Conservation (phyloP, 2,329 filamentous ascomycete genomes). For the Exophiala phaeomuriformis region DNA sequence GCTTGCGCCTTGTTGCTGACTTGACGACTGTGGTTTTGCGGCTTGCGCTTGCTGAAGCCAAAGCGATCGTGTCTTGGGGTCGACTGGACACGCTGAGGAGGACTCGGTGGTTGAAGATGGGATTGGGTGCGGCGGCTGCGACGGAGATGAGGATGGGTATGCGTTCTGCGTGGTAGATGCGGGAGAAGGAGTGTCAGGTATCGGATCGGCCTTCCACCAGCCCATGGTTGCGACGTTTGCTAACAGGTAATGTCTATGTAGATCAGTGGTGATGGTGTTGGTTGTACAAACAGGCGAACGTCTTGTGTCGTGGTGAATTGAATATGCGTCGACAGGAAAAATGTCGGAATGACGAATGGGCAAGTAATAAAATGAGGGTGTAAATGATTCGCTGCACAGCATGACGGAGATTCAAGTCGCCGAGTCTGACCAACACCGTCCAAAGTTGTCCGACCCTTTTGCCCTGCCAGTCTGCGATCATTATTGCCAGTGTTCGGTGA, state of each 20-base stretch:
- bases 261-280: too few relatives aligned
- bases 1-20: constrained; percentile 27
- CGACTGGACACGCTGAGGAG: constrained; percentile 66
- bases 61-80: constrained; percentile 77
- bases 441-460: too few relatives aligned
- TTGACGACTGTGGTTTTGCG: constrained; percentile 42
- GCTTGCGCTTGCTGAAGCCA: constrained; percentile 63
- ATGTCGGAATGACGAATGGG: too few relatives aligned
- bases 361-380: too few relatives aligned
- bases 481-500: too few relatives aligned
- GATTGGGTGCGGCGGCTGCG: constrained; percentile 1
- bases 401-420: too few relatives aligned
- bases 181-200: constrained; percentile 7
- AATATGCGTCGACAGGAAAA: too few relatives aligned
- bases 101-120: constrained; percentile 19
- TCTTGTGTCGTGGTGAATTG: too few relatives aligned
- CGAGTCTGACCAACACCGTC: too few relatives aligned
- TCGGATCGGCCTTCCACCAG: constrained; percentile 29
- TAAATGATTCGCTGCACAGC: too few relatives aligned
- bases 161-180: background rate
- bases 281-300: too few relatives aligned
- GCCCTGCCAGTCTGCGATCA: too few relatives aligned
- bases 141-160: background rate
- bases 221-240: constrained; percentile 16
- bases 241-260: background rate